A percentile compares a stretch with the other conserved stretches of the same genome.
Evolutionary conservation across 1,284 basidiomycete genomes (phyloP).

Genomic region (Boletus sp.): DNA sequence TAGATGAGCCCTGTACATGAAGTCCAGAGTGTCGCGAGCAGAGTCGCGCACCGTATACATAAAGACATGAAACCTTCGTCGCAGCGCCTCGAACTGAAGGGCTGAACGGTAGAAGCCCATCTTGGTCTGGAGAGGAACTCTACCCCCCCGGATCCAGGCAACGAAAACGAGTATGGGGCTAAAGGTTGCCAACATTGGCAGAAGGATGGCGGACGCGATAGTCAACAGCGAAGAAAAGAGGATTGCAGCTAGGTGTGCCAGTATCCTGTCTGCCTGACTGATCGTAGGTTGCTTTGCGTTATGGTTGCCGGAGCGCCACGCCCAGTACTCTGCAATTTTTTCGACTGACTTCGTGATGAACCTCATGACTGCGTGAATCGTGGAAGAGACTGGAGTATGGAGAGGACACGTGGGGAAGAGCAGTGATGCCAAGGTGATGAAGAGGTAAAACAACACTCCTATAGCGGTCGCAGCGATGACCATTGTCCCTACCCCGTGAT

Average conservation of each 20-base stretch:
- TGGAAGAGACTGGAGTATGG: not conserved
- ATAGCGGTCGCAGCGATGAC: not conserved
- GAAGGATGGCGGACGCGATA: not conserved
- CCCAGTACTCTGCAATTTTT: not conserved
- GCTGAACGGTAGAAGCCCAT: not conserved
- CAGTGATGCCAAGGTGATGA: not conserved
- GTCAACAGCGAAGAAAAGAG: not conserved
- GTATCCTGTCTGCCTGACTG: not conserved
- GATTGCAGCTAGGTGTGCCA: not conserved
- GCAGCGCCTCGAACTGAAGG: not conserved
- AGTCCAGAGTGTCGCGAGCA: not conserved
- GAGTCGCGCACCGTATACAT: not conserved
- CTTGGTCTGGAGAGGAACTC: not conserved
- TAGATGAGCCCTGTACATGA: not conserved
- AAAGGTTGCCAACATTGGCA: not conserved
- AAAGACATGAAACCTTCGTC: not conserved
- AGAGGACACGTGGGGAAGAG: not conserved
- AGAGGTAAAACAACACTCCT: not conserved
- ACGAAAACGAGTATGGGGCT: not conserved
- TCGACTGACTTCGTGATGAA: not conserved
- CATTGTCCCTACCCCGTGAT: not conserved
- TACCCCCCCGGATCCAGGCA: not conserved
- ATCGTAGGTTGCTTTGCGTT: not conserved
- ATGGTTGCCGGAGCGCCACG: not conserved
- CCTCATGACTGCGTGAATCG: not conserved